Evolutionary conservation across 176 grass and related monocot genomes (phyloP), one percentile per base, ranked within the genome.

Genomic region (Themeda triandra): DNA sequence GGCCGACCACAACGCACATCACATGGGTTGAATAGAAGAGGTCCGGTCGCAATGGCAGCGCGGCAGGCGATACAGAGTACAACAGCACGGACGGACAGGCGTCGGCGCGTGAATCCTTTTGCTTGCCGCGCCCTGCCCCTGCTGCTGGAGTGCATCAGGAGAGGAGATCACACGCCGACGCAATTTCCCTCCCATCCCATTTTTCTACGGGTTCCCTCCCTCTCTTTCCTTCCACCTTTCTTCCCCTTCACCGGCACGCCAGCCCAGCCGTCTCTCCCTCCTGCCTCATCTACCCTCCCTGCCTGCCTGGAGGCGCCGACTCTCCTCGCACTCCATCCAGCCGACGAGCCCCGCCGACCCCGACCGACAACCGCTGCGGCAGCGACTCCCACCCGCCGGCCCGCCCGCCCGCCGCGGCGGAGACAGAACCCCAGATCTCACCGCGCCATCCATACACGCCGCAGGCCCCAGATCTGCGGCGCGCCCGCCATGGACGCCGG

Each of bases 401-500:
- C 37, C 39, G 8, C 39, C 78, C 19, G n/a, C 11, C 37, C 37
- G 10, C 37, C 24, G n/a, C n/a, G n/a, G n/a, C n/a, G n/a, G n/a
- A n/a, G n/a, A n/a, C n/a, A 11, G 24, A 33, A 2, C 71, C 27
- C 78, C 36, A 77, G 44, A 88, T 86, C 92, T 80, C 85, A 29
- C 46, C 31, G 11, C 72, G 36, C 10, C 40, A 10, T 42, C 10
- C 40, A 10, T 42, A 42, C 56, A 30, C 79, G 64, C 40, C 25
- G 30, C 23, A 6, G 2, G 14, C 35, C 58, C 49, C 59, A 75
- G 92, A 97, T 97, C 92, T 66, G 39, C 83, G 28, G 33, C 25
- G 59, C 12, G 17, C 51, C 44, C 40, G 32, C 72, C 81, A 96
- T 93, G 91, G 91, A 92, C 77, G 35, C 85, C 85, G 76, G 56